Conservation (phyloP, 2,329 filamentous ascomycete genomes). For the Talaromyces marneffei region DNA sequence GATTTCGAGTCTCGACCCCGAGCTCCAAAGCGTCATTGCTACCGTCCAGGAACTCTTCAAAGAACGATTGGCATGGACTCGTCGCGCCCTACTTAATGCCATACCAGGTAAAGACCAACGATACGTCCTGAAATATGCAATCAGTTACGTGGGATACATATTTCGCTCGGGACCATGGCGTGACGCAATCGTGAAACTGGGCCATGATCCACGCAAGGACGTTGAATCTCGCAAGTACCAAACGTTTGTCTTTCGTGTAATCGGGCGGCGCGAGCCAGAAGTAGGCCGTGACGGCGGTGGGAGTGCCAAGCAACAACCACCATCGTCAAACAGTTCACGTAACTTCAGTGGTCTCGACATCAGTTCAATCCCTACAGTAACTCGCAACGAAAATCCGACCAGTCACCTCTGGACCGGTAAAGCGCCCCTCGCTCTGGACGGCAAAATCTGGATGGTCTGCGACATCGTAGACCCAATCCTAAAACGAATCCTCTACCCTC, state of each 20-base stretch:
- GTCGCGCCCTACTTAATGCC: conserved; percentile 71
- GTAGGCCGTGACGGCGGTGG: conserved; percentile 27
- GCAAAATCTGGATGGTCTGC: conserved; percentile 90
- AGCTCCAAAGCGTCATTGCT: conserved; percentile 59
- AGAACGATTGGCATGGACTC: conserved; percentile 77
- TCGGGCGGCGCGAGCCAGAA: conserved; percentile 32
- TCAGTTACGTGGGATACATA: conserved; percentile 83
- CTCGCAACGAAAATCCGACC: conserved; percentile 3
- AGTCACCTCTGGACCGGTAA: conserved; percentile 77
- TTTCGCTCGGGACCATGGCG: conserved; percentile 91
- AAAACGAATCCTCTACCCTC: conserved; percentile 57
- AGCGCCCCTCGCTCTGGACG: conserved; percentile 63
- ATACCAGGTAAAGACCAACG: conserved; percentile 50
- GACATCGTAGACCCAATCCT: conserved; percentile 81
- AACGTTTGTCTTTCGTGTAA: conserved; percentile 76
- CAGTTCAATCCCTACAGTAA: conserved; percentile 11
- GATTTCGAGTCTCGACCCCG: conserved; percentile 47
- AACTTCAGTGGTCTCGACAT: conserved; percentile 13
- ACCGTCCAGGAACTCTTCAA: conserved; percentile 62
- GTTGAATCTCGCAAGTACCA: conserved; percentile 77
- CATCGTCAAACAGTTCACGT: conserved; percentile 6
- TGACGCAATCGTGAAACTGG: conserved; percentile 78
- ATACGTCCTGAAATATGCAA: conserved; percentile 62
- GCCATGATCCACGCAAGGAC: conserved; percentile 75
- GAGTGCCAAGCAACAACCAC: conserved; percentile 23